These are phyloP conservation scores for Phytophthora idaei DNA, from an alignment of 352 stramenopile genomes.

Conservation along the genomic window DNA sequence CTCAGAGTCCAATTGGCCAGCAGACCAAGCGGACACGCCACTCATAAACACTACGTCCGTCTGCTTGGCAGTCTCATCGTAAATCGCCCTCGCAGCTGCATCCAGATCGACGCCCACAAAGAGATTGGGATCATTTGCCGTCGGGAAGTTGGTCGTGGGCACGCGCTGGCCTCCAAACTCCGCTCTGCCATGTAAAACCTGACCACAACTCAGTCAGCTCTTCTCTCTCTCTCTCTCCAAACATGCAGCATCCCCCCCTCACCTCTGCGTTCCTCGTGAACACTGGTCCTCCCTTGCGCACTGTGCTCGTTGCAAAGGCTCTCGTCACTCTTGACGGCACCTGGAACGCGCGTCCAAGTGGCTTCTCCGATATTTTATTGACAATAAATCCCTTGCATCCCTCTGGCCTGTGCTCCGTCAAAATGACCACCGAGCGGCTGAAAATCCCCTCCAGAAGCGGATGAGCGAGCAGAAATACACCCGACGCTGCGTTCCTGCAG, in stretches of 20 bases:
- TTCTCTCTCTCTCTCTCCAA: neutral
- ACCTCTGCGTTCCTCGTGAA: conserved; percentile 70
- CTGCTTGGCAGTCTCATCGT: conserved; percentile 55
- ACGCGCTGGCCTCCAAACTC: conserved; percentile 71
- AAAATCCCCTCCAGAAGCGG: conserved; percentile 77
- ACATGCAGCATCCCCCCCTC: neutral
- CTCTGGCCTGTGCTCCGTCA: conserved; percentile 67
- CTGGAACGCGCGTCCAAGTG: conserved; percentile 61
- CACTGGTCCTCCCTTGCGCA: conserved; percentile 69
- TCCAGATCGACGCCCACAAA: conserved; percentile 79
- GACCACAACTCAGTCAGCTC: neutral
- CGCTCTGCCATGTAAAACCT: conserved; percentile 65
- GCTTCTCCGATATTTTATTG: conserved; percentile 63
- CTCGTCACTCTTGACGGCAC: conserved; percentile 62
- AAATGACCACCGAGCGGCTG: conserved; percentile 70
- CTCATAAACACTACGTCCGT: conserved; percentile 82
- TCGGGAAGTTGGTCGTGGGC: conserved; percentile 54
- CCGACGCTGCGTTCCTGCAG: conserved; percentile 44
- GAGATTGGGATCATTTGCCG: conserved; percentile 44
- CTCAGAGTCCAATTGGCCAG: conserved; percentile 73
- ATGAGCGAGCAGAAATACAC: conserved; percentile 79
- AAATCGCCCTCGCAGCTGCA: conserved; percentile 56
- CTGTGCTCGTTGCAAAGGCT: conserved; percentile 64
- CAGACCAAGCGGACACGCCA: conserved; percentile 72
- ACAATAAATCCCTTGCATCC: conserved; percentile 80